phyloP scores from a whole-genome alignment of 257 asterid genomes.

The Hygrophila difformis region DNA sequence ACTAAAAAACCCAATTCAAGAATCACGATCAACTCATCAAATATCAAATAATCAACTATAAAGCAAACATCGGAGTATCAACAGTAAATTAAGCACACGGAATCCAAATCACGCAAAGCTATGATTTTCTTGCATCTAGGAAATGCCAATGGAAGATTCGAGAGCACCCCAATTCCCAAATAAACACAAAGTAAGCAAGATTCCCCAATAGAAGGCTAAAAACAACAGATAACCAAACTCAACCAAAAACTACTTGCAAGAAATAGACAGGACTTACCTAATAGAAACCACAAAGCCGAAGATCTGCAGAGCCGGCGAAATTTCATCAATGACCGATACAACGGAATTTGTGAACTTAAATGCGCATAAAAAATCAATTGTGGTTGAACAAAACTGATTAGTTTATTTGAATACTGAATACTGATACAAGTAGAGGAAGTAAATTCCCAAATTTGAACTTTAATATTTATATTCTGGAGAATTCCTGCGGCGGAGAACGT shows the following conservation, averaged over 20 bases:
- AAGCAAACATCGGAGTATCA: conserved; percentile 13
- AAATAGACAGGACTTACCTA: conserved; percentile 34
- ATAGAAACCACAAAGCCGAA: conserved; percentile 16
- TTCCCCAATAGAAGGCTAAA: conserved; percentile 16
- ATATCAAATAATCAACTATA: conserved; percentile 2
- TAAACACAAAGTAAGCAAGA: conserved; percentile 15
- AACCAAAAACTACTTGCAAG: too few relatives aligned
- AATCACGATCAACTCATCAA: conserved; percentile 17
- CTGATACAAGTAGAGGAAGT: conserved; percentile 14
- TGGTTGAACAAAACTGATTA: conserved; percentile 12
- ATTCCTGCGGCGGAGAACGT: conserved; percentile 20
- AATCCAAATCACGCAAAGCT: conserved; percentile 12
- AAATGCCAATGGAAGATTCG: conserved; percentile 14
- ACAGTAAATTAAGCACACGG: conserved; percentile 17
- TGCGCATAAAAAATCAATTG: background rate
- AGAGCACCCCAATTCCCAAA: conserved; percentile 18
- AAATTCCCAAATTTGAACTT: too few relatives aligned
- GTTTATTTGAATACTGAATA: conserved; percentile 7
- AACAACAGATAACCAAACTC: conserved; percentile 10
- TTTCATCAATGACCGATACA: conserved; percentile 17
- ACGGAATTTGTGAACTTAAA: background rate
- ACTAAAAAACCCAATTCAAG: conserved; percentile 33
- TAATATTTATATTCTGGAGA: background rate
- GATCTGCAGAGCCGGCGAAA: conserved; percentile 28
- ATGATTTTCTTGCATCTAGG: conserved; percentile 11